Base-by-base conservation (phyloP, 306 rosid genomes). In the Delonix regia region DNA sequence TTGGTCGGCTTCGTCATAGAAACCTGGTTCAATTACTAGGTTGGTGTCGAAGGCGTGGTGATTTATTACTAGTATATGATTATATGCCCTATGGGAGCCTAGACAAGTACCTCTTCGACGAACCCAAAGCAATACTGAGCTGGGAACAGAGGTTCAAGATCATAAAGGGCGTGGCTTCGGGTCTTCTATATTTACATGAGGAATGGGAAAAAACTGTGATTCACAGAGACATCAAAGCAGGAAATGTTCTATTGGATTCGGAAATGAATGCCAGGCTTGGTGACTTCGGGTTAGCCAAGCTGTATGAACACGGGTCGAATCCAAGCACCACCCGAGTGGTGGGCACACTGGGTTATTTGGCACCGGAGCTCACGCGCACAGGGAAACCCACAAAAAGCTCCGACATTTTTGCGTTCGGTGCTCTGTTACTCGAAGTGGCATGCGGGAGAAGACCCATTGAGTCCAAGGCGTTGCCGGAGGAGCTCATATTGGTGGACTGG, bases 121-220 rank as follows among this genome's bases (percentile, higher is more conserved):
- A 73, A 27, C 80, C 88, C 0, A 78, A 62, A 61, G 65, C 5
- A 8, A 78, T 59, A 7, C 47, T 89, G 55, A 87, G 51, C 4
- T 89, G 94, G 94, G 87, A 86, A 49, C 77, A 84, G 15, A 90
- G 94, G 81, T 86, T 90, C 15, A 86, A 75, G 75, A 87, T 90
- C 30, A 59, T 87, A 49, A 87, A 86, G 34, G 90, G 91, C 4
- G 91, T 87, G n/a, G 91, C 90, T 71, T 84, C 57, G 1, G 94
- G 88, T 9, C 39, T 89, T 2, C 77, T 89, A 24, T 89, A 89
- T 76, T 33, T 89, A 21, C 94, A 89, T 13, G 91, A 89, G 25
- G 94, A 85, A 59, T 87, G 94, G 87, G 94, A 87, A 48, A 87
- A 89, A n/a, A 66, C 86, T 44, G 94, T 89, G 85, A 83, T 85